Percentiles rank a stretch among this genome's conserved stretches.
phyloP scores from a whole-genome alignment of 2,329 filamentous ascomycete genomes.

The Trichophyton mentagrophytes region DNA sequence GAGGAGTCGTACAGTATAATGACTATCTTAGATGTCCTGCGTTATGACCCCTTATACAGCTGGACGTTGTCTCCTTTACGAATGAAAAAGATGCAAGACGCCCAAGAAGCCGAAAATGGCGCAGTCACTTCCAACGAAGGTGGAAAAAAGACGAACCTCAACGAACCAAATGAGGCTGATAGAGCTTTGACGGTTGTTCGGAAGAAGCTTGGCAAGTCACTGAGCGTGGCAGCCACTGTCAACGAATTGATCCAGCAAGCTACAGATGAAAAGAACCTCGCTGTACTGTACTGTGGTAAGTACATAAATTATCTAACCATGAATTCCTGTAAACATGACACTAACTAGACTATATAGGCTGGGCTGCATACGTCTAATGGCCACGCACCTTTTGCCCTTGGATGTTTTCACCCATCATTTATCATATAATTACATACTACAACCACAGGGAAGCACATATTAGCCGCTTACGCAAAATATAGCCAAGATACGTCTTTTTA shows the following conservation, averaged over 20 bases:
- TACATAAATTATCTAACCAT: constrained; percentile 11
- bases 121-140: constrained; percentile 23
- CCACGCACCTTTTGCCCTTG: too few species aligned
- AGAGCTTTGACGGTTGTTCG: constrained; percentile 82
- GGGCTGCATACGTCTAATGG: constrained; percentile 38
- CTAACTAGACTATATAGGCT: constrained; percentile 24
- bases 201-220: constrained; percentile 87
- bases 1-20: constrained; percentile 95
- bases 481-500: too few species aligned
- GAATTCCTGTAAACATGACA: constrained; percentile 2
- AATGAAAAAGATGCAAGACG: constrained; percentile 53
- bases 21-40: constrained; percentile 92
- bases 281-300: constrained; percentile 71
- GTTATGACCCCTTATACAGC: constrained; percentile 94
- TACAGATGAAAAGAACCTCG: constrained; percentile 82
- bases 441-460: too few species aligned
- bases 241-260: constrained; percentile 96
- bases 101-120: constrained; percentile 31
- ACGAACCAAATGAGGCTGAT: constrained; percentile 68
- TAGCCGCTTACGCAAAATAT: too few species aligned
- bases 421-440: too few species aligned
- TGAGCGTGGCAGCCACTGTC: constrained; percentile 89
- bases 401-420: too few species aligned
- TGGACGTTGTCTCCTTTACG: constrained; percentile 74
- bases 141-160: constrained; percentile 32